Conservation (phyloP, 192 early-diverging fungal species). For the Geranomyces michiganensis region DNA sequence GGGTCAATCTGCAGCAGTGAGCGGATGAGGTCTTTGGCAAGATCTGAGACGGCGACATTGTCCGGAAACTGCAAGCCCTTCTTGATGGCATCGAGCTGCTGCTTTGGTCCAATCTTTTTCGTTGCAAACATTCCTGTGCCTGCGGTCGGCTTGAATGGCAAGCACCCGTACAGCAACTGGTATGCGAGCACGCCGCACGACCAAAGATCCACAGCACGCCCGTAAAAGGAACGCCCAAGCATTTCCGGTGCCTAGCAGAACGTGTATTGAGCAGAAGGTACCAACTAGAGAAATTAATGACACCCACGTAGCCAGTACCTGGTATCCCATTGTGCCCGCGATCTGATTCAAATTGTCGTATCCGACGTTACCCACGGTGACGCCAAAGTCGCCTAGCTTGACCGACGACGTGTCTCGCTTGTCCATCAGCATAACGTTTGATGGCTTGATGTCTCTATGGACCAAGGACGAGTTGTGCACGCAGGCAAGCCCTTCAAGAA, state of each 20-base stretch:
- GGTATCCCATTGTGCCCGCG: conserved; percentile 37
- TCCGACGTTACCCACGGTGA: conserved; percentile 40
- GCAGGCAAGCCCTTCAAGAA: conserved; percentile 33
- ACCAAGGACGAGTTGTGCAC: conserved; percentile 35
- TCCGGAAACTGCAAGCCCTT: conserved; percentile 11
- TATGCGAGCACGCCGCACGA: conserved; percentile 39
- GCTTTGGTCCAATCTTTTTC: conserved; percentile 30
- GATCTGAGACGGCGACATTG: conserved; percentile 7
- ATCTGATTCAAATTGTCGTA: conserved; percentile 38
- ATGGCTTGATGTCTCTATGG: conserved; percentile 47
- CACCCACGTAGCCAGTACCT: conserved; percentile 17
- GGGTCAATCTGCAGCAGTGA: conserved; percentile 68
- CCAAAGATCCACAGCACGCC: conserved; percentile 48
- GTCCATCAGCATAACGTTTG: conserved; percentile 42
- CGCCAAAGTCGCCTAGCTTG: conserved; percentile 47
- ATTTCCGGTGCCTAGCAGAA: conserved; percentile 45
- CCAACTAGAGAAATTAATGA: not conserved
- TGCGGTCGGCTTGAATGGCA: conserved; percentile 32
- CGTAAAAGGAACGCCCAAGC: conserved; percentile 40
- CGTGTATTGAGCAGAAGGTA: not conserved
- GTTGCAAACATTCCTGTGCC: conserved; percentile 20
- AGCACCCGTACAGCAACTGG: conserved; percentile 35
- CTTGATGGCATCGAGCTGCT: conserved; percentile 36
- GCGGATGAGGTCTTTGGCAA: conserved; percentile 72
- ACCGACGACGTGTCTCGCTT: conserved; percentile 31